Evolutionary conservation across 2,329 filamentous ascomycete genomes (phyloP), one percentile per base, ranked within the genome.

Genomic region (Pyrenochaeta sp.): DNA sequence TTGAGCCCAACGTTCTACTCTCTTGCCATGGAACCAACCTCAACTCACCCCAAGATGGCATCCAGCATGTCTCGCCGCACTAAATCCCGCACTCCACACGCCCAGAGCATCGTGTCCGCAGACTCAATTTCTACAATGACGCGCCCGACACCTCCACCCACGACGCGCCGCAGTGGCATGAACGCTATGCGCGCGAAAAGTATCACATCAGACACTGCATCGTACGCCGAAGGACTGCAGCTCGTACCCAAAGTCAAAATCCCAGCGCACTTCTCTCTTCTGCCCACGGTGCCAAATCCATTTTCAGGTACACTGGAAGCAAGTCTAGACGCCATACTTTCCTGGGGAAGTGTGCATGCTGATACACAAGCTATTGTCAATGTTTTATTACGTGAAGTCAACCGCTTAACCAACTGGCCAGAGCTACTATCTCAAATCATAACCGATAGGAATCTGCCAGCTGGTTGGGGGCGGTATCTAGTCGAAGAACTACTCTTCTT

Each of bases 401-500:
- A 50, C 6, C 3, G 12, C 1, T 17, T n/a, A 0, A 69, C 63
- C 0, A 49, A 65, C 21, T 69, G 66, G 67, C 40, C 42, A 0
- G 3, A 14, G 0, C 14, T 67, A 0, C 32, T 69, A 1, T 33
- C 18, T 2, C 20, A 9, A 2, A 32, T 51, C 4, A 47, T 64
- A 2, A 1, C 20, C 1, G 47, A 37, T 12, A 27, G 20, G 1
- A 18, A 45, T 0, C n/a, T 29, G 0, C 15, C 14, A 0, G 6
- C 14, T 2, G 31, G 20, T 6, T n/a, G 15, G 1, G 41, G 45
- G 0, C 43, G 60, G 0, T 35, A 49, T 2, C n/a, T 71, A 1
- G 35, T 64, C 0, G 58, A 62, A 14, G 60, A 66, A 7, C 17
- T 71, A 1, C 21, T 72, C 4, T 65, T 69, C n/a, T 41, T 71